Evolutionary conservation across 345 rosid genomes (phyloP), one percentile per base, ranked within the genome.

Genomic region (Heritiera fomes): DNA sequence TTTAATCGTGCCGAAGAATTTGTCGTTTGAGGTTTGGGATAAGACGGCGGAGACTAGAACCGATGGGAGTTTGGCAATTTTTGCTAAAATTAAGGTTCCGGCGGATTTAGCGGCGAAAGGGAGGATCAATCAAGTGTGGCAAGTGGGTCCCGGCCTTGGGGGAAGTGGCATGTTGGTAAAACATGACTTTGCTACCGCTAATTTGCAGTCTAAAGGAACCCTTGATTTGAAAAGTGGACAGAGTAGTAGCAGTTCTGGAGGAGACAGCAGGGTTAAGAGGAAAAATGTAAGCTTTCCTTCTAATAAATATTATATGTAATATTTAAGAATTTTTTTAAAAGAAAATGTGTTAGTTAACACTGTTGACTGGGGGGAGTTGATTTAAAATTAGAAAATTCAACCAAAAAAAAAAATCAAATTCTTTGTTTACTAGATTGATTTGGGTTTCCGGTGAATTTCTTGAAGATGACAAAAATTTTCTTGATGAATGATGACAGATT

Each of bases 71-170:
- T 71, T 89, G 85, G 83, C 80, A 30, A 80, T 94, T 32, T 94
- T 86, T n/a, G 98, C 90, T 43, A 87, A 83, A 15, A 72, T 94
- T 47, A 87, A 93, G 78, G 84, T 94, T 50, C 93, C 98, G 73
- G 88, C 85, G 50, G 83, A 84, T 52, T 82, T 86, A 34, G 88
- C 84, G 32, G 84, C 86, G n/a, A 80, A 61, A 8, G 88, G 87
- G 52, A 83, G 80, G 47, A 73, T 90, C 3, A 89, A 95, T 79
- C 97, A 93, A 83, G 92, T 93, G 8, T 95, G 98, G 98, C 97
- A 95, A 79, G 87, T 91, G 1, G 98, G 97, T 30, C 89, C 94
- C 46, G 43, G 72, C 7, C 75, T 86, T 1, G 71, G 47, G 20
- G 49, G 84, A 0, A 49, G 61, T 6, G 90, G 87, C 4, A 18